Percentiles rank a stretch among this genome's conserved stretches.
Evolutionary conservation across 2,329 filamentous ascomycete species (phyloP).

Genomic region (Lecanicillium sp.): DNA sequence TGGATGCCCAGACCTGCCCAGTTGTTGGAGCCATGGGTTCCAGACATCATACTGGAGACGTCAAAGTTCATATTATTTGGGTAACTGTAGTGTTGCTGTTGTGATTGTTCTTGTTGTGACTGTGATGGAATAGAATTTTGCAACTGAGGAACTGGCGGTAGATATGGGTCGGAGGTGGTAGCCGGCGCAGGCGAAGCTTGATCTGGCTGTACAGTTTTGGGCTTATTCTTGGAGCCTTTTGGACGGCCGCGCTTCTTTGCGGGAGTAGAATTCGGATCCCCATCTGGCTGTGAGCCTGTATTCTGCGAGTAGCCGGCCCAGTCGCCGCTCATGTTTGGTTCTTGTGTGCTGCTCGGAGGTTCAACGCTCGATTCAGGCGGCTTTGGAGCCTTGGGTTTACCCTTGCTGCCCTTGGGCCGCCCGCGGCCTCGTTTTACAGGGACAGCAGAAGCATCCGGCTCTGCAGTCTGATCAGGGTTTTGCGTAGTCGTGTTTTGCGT

Average conservation of each 20-base stretch:
- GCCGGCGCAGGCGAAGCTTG: background rate
- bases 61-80: background rate
- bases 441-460: constrained; percentile 2
- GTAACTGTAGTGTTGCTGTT: too few relatives aligned
- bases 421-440: constrained; percentile 38
- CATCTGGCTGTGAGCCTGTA: constrained; percentile 8
- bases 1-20: constrained; percentile 5
- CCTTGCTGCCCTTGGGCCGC: constrained; percentile 49
- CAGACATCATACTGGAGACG: constrained; percentile 6
- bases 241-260: constrained; percentile 29
- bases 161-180: background rate
- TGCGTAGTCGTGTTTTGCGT: constrained; percentile 3
- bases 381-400: constrained; percentile 29
- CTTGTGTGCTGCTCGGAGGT: constrained; percentile 2
- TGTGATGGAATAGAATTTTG: too few relatives aligned
- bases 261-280: constrained; percentile 12
- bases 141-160: background rate
- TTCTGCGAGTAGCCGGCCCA: constrained; percentile 4
- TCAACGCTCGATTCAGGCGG: background rate
- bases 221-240: constrained; percentile 37
- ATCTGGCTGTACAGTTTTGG: constrained; percentile 14
- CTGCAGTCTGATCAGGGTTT: background rate
- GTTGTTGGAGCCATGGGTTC: background rate
- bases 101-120: too few relatives aligned
- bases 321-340: background rate